Percentiles rank a stretch among this genome's conserved stretches.
These are phyloP conservation scores for Nothomitra cinnamomea DNA, from an alignment of 2,329 filamentous ascomycete genomes.

Conservation along the genomic window DNA sequence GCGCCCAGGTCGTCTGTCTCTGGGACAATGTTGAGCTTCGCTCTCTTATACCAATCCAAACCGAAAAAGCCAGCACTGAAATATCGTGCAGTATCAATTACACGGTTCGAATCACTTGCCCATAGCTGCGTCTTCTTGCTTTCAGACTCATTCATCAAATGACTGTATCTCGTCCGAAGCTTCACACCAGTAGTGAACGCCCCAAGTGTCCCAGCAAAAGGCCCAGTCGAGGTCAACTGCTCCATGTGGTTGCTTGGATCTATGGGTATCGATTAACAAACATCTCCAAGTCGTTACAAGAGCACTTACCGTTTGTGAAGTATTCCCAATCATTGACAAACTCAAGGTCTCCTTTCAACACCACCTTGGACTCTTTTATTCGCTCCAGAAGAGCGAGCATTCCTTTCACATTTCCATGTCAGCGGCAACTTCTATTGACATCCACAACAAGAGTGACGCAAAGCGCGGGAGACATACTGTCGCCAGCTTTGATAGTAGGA, in stretches of 20 bases:
- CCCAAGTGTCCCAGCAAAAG: slow-evolving; percentile 36
- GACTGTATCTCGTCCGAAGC: slow-evolving; percentile 34
- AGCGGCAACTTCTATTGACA: slow-evolving; percentile 2
- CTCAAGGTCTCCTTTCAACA: slow-evolving; percentile 31
- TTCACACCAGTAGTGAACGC: slow-evolving; percentile 37
- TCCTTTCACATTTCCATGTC: slow-evolving; percentile 16
- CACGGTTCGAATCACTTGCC: slow-evolving; percentile 36
- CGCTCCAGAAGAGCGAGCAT: slow-evolving; percentile 31
- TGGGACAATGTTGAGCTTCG: slow-evolving; percentile 34
- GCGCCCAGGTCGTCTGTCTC: slow-evolving; percentile 32
- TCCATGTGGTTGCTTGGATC: slow-evolving; percentile 29
- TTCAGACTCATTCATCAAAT: slow-evolving; percentile 22
- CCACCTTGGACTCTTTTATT: slow-evolving; percentile 24
- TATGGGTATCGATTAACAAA: slow-evolving; percentile 3
- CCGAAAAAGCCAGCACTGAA: slow-evolving; percentile 40
- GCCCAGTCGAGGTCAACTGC: slow-evolving; percentile 36
- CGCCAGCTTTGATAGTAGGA: slow-evolving; percentile 33
- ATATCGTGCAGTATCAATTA: slow-evolving; percentile 37
- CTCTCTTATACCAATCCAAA: slow-evolving; percentile 25
- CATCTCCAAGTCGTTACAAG: not conserved
- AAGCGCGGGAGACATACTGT: slow-evolving; percentile 24
- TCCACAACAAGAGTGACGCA: not conserved
- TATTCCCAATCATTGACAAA: slow-evolving; percentile 39
- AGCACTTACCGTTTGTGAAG: slow-evolving; percentile 26
- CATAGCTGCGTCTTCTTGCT: slow-evolving; percentile 26